Evolutionary conservation across 2,329 filamentous ascomycete genomes (phyloP), one percentile per base, ranked within the genome.

Genomic region (Colletotrichum eleusines): DNA sequence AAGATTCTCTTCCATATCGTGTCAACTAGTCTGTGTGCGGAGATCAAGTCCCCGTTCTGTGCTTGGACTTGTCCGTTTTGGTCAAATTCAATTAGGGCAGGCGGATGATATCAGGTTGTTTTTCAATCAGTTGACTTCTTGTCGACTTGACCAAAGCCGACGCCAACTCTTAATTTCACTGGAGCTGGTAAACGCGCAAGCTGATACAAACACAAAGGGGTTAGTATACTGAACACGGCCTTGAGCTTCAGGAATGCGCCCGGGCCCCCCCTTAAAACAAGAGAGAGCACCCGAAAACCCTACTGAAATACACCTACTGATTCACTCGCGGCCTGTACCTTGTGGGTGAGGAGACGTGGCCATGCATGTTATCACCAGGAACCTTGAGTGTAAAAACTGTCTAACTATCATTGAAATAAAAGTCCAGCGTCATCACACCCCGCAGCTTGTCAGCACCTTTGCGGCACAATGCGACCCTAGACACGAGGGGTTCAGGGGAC

Each of bases 1-100:
- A 90, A 84, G 83, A 80, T 86, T 85, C 86, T 88, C 84, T 84
- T 87, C 92, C 88, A 88, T 95, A 91, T 90, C 89, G 89, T 94
- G 93, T 90, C 92, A 91, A 96, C 95, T 91, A 96, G 94, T 97
- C 94, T 93, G 90, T 91, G 92, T 97, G 94, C 94, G 93, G 86
- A 97, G 87, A 97, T 88, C 69, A 82, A 88, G 77, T 80, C 83
- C 81, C 81, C 80, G 75, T 76, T 78, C 78, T 76, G 75, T 80
- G 82, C 81, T 79, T 81, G 82, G 80, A 78, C 76, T 71, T 74
- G 76, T 76, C 81, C 88, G 88, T 89, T 85, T 88, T 89, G 88
- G 81, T 73, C 76, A 66, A 75, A 76, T 77, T 77, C 78, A 76
- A 46, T 63, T 31, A 63, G 63, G 71, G 62, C 50, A 42, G 44